Evolutionary conservation across 257 asterid species (phyloP), one percentile per base, ranked within the genome.

Genomic region (Ehretia macrophylla): DNA sequence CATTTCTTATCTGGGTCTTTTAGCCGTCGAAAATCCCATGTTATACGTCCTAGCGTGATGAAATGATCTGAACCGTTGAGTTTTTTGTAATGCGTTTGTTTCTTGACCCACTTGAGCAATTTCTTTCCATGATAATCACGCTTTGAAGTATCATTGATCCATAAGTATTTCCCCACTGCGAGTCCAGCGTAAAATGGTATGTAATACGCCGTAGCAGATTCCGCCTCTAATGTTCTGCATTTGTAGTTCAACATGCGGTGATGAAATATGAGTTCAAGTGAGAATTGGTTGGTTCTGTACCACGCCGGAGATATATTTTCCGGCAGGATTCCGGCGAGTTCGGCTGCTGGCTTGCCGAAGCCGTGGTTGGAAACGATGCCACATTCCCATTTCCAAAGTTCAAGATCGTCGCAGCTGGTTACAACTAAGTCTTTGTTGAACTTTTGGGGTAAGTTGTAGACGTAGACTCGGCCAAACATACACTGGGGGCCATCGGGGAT

Each of bases 151-250:
- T 88, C 95, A 72, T 88, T 60, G 32, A 12, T 58, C 96, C 95
- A 92, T 5, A 92, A 65, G 65, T 77, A 81, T 64, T 84, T 84
- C 3, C 91, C 96, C 0, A 88, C 99, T 1, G 99, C 90, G 35
- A 85, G 91, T 8, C 99, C 99, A 0, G 96, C 97, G 81, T 92
- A 92, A 58, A 92, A 92, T 20, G 99, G 99, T 11, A 92, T 81
- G 79, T 92, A 92, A 69, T 79, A 92, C 18, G 96, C 95, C 46
- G 99, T 88, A 16, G 98, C 98, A 0, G 79, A 65, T 52, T 78
- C 85, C 48, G 97, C 88, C 35, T 82, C 82, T 9, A 32, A 53
- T 10, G 99, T 88, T 35, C 95, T 47, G 65, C 98, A 92, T 54
- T 58, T 76, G 66, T 91, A 86, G 35, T 78, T 81, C 61, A 83